Conservation (phyloP, 2,329 filamentous ascomycete species). For the Alternaria incomplexa region DNA sequence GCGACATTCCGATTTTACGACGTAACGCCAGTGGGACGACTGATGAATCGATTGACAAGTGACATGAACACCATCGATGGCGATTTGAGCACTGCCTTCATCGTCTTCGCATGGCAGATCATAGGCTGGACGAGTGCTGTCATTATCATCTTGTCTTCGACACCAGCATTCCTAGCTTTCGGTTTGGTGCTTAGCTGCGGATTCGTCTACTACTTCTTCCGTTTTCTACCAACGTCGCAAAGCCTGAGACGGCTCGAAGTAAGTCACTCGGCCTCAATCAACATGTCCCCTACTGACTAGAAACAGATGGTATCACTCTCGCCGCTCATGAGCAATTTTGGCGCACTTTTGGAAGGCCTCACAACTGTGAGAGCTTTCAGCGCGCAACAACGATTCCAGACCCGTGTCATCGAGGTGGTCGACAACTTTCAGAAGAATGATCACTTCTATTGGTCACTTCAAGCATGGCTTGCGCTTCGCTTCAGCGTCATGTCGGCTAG, state of each 20-base stretch:
- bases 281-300: slow-evolving; percentile 7
- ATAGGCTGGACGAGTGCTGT: slow-evolving; percentile 77
- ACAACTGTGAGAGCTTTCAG: slow-evolving; percentile 86
- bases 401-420: slow-evolving; percentile 77
- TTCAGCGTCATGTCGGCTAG: slow-evolving; percentile 75
- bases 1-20: slow-evolving; percentile 92
- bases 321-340: slow-evolving; percentile 91
- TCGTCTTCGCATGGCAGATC: slow-evolving; percentile 70
- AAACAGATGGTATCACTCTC: slow-evolving; percentile 78
- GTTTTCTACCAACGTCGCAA: slow-evolving; percentile 83
- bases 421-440: slow-evolving; percentile 94
- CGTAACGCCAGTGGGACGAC: slow-evolving; percentile 81
- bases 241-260: slow-evolving; percentile 78
- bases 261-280: slow-evolving; percentile 4
- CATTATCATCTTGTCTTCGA: slow-evolving; percentile 78
- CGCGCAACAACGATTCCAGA: slow-evolving; percentile 79
- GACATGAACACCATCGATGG: slow-evolving; percentile 91
- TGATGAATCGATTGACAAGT: slow-evolving; percentile 91
- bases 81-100: slow-evolving; percentile 77
- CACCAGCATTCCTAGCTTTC: slow-evolving; percentile 77
- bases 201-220: slow-evolving; percentile 76
- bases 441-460: slow-evolving; percentile 90
- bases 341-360: slow-evolving; percentile 81
- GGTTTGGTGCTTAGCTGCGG: slow-evolving; percentile 69
- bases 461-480: slow-evolving; percentile 82